Evolutionary conservation across 495 filamentous ascomycete species (phyloP).

Genomic region (Emericellopsis terricola): DNA sequence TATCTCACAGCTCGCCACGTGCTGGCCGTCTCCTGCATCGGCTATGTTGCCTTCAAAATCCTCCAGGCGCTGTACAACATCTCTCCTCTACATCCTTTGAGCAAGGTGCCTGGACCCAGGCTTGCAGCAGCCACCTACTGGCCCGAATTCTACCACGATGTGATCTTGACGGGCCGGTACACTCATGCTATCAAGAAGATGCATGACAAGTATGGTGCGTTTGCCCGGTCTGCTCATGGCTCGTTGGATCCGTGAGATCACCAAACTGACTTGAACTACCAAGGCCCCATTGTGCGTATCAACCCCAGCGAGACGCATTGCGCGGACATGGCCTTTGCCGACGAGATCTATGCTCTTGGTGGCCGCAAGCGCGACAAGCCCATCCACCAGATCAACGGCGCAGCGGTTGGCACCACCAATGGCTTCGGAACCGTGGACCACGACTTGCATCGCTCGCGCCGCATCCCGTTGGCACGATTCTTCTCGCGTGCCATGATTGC

Average conservation of each 20-base stretch:
- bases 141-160: conserved; percentile 34
- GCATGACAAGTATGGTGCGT: conserved; percentile 25
- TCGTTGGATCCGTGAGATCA: too few species aligned
- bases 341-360: conserved; percentile 15
- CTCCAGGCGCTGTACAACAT: conserved; percentile 11
- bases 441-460: conserved; percentile 17
- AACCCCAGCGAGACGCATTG: conserved; percentile 17
- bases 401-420: conserved; percentile 5
- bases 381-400: conserved; percentile 8
- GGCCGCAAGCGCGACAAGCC: conserved; percentile 14
- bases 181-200: conserved; percentile 25
- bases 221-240: too few species aligned
- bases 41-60: too few species aligned
- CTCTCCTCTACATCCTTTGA: conserved; percentile 14
- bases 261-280: background rate
- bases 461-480: conserved; percentile 20
- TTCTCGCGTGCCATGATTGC: conserved; percentile 17
- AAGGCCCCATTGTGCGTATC: conserved; percentile 20
- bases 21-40: too few species aligned
- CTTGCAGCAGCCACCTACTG: conserved; percentile 23
- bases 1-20: too few species aligned
- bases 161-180: conserved; percentile 24
- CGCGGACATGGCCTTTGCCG: conserved; percentile 10
- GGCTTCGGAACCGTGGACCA: conserved; percentile 22
- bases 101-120: conserved; percentile 26